A percentile compares a stretch with the other conserved stretches of the same genome.
phyloP scores from a whole-genome alignment of 371 early-diverging fungal genomes.

The Syncephalastrum sp. region DNA sequence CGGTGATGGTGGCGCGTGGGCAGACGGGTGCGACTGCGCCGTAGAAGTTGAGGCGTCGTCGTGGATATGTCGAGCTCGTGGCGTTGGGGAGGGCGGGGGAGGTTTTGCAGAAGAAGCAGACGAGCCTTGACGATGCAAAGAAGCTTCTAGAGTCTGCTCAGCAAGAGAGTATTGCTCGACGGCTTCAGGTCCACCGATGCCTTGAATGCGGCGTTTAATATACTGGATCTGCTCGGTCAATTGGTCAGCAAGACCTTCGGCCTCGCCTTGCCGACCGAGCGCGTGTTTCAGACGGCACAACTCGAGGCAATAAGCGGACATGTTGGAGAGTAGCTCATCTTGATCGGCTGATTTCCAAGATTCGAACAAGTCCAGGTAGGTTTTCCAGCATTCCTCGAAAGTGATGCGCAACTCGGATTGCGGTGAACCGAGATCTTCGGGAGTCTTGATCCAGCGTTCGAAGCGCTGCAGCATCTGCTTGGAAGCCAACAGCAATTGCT shows the following conservation, averaged over 20 bases:
- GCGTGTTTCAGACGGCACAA: slow-evolving; percentile 67
- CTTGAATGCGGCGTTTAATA: slow-evolving; percentile 27
- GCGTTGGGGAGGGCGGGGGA: slow-evolving; percentile 24
- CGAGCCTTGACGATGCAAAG: slow-evolving; percentile 1
- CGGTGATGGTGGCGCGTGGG: background rate
- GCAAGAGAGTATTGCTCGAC: slow-evolving; percentile 18
- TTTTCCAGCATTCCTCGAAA: slow-evolving; percentile 50
- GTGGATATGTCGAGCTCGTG: slow-evolving; percentile 13
- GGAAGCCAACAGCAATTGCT: slow-evolving; percentile 42
- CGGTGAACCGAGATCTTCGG: slow-evolving; percentile 3
- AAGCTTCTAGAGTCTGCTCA: slow-evolving; percentile 20
- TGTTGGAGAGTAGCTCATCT: slow-evolving; percentile 54
- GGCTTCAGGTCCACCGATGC: slow-evolving; percentile 27
- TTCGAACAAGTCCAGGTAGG: slow-evolving; percentile 64
- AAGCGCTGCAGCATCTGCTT: slow-evolving; percentile 51
- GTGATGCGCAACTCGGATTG: slow-evolving; percentile 31
- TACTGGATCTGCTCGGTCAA: slow-evolving; percentile 52
- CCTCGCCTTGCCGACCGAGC: slow-evolving; percentile 55
- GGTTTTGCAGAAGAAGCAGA: slow-evolving; percentile 11
- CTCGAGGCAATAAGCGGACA: slow-evolving; percentile 70
- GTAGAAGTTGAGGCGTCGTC: background rate
- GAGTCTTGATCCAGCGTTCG: slow-evolving; percentile 53
- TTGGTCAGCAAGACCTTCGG: slow-evolving; percentile 53
- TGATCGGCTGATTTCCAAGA: slow-evolving; percentile 73
- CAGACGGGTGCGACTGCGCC: background rate